phyloP scores from a whole-genome alignment of 2,329 filamentous ascomycete genomes.

The Penicillium sclerotigenum region DNA sequence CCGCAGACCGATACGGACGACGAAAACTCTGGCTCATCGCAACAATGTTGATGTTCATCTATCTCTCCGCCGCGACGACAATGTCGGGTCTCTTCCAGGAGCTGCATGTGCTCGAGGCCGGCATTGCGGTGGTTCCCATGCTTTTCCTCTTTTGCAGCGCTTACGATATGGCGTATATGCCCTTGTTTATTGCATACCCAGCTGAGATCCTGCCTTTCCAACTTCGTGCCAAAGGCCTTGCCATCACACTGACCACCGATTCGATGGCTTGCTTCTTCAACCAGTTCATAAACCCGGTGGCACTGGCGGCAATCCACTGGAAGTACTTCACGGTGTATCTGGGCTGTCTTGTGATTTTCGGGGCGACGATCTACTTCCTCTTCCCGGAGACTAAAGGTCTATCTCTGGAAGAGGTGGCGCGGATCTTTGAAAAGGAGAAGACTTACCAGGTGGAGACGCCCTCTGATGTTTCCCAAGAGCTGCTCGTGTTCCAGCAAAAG shows the following conservation, averaged over 20 bases:
- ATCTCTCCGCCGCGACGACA: slow-evolving; percentile 14
- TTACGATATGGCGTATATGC: slow-evolving; percentile 23
- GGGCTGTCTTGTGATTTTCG: slow-evolving; percentile 32
- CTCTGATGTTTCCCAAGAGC: slow-evolving; percentile 13
- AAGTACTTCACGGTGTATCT: slow-evolving; percentile 44
- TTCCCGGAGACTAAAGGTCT: slow-evolving; percentile 25
- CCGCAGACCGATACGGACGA: slow-evolving; percentile 12
- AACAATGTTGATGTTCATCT: slow-evolving; percentile 16
- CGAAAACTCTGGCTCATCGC: slow-evolving; percentile 15
- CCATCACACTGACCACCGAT: slow-evolving; percentile 24
- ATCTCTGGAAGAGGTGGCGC: slow-evolving; percentile 17
- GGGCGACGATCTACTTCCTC: slow-evolving; percentile 39
- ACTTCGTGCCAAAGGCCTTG: slow-evolving; percentile 22
- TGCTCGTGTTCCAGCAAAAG: slow-evolving; percentile 9
- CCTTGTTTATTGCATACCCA: slow-evolving; percentile 20
- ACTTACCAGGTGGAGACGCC: slow-evolving; percentile 2
- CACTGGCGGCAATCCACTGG: slow-evolving; percentile 38
- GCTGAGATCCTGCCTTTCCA: slow-evolving; percentile 22
- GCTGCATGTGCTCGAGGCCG: slow-evolving; percentile 18
- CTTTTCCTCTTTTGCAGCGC: slow-evolving; percentile 19
- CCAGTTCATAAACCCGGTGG: slow-evolving; percentile 43
- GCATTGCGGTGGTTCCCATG: slow-evolving; percentile 29
- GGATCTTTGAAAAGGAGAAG: slow-evolving; percentile 14
- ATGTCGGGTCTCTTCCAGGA: slow-evolving; percentile 19
- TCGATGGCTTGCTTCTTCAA: slow-evolving; percentile 35